Conservation (phyloP, 179 eudicot genomes). For the Sideroxylon spinosum region DNA sequence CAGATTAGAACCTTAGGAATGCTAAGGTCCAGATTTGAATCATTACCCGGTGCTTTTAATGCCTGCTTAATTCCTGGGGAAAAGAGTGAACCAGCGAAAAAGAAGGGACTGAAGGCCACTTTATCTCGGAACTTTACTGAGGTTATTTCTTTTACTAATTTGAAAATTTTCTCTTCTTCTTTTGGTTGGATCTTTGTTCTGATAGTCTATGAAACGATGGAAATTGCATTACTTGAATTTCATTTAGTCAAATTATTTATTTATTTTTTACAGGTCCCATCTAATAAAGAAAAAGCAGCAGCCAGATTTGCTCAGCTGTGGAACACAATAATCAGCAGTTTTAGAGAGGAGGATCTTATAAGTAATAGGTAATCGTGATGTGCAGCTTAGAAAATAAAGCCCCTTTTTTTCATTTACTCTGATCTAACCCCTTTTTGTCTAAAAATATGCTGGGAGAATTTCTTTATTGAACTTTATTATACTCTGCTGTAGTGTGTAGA, state of each 20-base stretch:
- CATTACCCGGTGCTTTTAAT: constrained; percentile 94
- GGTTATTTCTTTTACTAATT: constrained; percentile 30
- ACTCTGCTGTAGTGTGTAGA: constrained; percentile 6
- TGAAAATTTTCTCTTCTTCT: background rate
- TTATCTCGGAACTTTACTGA: constrained; percentile 62
- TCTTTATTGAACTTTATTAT: constrained; percentile 1
- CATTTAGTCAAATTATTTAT: background rate
- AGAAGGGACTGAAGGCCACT: constrained; percentile 85
- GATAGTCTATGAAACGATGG: background rate
- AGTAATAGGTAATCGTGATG: constrained; percentile 53
- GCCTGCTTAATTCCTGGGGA: constrained; percentile 74
- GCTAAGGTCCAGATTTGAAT: constrained; percentile 86
- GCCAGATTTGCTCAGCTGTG: constrained; percentile 98
- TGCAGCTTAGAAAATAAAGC: background rate
- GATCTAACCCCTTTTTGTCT: background rate
- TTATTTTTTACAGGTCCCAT: constrained; percentile 44
- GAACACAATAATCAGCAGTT: constrained; percentile 92
- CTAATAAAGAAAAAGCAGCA: constrained; percentile 74
- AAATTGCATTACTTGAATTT: constrained; percentile 2
- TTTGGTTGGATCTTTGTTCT: constrained; percentile 13
- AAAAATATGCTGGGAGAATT: background rate
- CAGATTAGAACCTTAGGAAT: constrained; percentile 95
- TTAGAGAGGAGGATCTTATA: constrained; percentile 94
- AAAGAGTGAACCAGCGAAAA: constrained; percentile 54
- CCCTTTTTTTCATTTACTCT: background rate